Evolutionary conservation across 2,329 filamentous ascomycete species (phyloP), one percentile per base, ranked within the genome.

Genomic region (Cyanodermella asteris): DNA sequence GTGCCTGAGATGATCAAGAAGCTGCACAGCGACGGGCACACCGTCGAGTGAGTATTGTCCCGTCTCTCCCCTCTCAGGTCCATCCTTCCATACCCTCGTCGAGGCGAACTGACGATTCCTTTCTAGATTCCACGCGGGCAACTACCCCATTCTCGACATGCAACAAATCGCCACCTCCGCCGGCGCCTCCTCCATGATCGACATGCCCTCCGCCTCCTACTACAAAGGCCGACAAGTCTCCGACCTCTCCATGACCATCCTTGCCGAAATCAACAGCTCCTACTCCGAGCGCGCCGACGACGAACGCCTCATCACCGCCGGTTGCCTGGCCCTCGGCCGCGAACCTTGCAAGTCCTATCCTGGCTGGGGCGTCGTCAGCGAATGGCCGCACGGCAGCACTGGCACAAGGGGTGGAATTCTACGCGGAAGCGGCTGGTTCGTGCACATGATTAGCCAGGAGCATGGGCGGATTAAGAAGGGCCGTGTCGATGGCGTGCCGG

Each of bases 101-200:
- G 32, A 30, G 10, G 38, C 43, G 4, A 50, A 47, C 18, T 52
- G 59, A 24, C 45, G 40, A 4, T 54, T 80, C 14, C n/a, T n/a
- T 75, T 81, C 41, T n/a, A n/a, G n/a, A n/a, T 52, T 80, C 2
- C 76, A 82, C 42, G 74, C 75, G 0, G 75, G 74, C 16, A 72
- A 77, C 3, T 84, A 82, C 41, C 66, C 75, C 0, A 55, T 69
- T 3, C 59, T 84, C 6, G 77, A 87, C 43, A 55, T 82, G 37
- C 77, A 87, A 43, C 77, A 87, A 44, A 54, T 84, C 2, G 68
- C 74, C 1, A 77, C 75, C 1, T 64, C 72, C 37, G 69, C 73
- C 4, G 47, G 60, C 1, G 53, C 57, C 4, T 37, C 44, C 1
- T 13, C 34, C 34, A 9, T 38, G 23, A 9, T 34, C 41, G 49